phyloP scores from a whole-genome alignment of 495 filamentous ascomycete species.

The Cercophora sp. region DNA sequence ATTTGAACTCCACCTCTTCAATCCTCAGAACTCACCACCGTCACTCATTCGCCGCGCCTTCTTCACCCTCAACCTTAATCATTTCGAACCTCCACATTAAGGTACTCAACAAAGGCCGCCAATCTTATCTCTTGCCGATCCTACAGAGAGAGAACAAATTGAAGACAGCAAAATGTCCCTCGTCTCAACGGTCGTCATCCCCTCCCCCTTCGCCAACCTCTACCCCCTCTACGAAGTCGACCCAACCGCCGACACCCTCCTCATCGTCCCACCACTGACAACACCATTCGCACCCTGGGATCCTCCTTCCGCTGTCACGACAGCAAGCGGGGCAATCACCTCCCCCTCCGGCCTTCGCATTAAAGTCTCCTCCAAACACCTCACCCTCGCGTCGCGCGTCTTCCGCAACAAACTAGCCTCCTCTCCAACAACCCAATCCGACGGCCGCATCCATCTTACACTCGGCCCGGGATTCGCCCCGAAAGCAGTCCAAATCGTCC shows the following conservation, averaged over 20 bases:
- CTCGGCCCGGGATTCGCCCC: constrained; percentile 34
- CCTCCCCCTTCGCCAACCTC: constrained; percentile 27
- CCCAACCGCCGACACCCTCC: constrained; percentile 28
- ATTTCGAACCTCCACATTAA: not conserved
- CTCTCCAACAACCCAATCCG: constrained; percentile 18
- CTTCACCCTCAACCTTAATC: too few relatives aligned
- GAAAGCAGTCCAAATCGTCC: constrained; percentile 42
- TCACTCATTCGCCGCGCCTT: too few relatives aligned
- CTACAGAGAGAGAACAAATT: not conserved
- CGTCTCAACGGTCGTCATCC: constrained; percentile 18
- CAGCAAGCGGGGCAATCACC: not conserved
- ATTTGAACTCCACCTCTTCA: not conserved
- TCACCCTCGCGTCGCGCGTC: constrained; percentile 44
- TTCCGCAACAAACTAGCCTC: constrained; percentile 38
- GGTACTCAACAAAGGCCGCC: not conserved
- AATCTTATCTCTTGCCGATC: not conserved
- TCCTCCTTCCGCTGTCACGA: not conserved
- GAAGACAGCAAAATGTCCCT: constrained; percentile 12
- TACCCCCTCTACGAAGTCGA: constrained; percentile 29
- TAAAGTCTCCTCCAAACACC: constrained; percentile 51
- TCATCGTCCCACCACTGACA: constrained; percentile 20
- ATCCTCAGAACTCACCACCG: not conserved
- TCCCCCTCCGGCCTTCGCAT: constrained; percentile 24
- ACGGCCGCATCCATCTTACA: constrained; percentile 42
- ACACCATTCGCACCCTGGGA: constrained; percentile 16